Evolutionary conservation across 108 stramenopile genomes (phyloP).

Genomic region (Discostella pseudostelligera): DNA sequence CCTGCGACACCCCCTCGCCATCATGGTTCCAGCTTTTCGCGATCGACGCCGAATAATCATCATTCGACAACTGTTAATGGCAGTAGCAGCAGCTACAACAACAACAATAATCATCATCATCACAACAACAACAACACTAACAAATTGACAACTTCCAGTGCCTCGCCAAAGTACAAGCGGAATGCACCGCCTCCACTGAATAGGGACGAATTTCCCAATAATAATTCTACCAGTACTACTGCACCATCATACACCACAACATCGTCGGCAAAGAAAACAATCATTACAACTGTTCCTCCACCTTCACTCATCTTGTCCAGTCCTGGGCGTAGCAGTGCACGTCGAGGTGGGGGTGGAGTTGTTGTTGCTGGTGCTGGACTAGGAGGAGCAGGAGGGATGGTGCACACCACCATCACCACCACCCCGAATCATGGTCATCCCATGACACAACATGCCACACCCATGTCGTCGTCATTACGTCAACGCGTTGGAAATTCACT

Average conservation of each 20-base stretch:
- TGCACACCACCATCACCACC: not conserved
- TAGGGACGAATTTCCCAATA: not conserved
- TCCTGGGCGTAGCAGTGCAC: slow-evolving; percentile 8
- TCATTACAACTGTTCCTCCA: not conserved
- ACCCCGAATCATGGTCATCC: too few species aligned
- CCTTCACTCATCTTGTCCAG: slow-evolving; percentile 13
- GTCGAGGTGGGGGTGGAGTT: slow-evolving; percentile 1
- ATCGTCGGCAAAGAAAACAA: not conserved
- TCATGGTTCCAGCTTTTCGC: not conserved
- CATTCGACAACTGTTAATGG: not conserved
- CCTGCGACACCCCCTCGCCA: slow-evolving; percentile 5
- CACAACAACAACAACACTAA: slow-evolving; percentile 1
- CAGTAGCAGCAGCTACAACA: slow-evolving; percentile 6
- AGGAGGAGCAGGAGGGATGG: slow-evolving; percentile 5
- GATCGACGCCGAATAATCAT: not conserved
- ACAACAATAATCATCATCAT: slow-evolving; percentile 12
- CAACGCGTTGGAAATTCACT: slow-evolving; percentile 32
- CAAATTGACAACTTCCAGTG: slow-evolving; percentile 7
- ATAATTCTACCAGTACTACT: not conserved
- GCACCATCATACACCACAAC: not conserved
- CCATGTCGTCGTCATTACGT: slow-evolving; percentile 16
- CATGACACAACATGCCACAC: too few species aligned
- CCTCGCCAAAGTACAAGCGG: slow-evolving; percentile 37
- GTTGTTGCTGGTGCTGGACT: not conserved
- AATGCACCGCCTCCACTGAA: slow-evolving; percentile 38